phyloP scores from a whole-genome alignment of 1,139 yeast genomes.

The Saccharomyces hybrid region DNA sequence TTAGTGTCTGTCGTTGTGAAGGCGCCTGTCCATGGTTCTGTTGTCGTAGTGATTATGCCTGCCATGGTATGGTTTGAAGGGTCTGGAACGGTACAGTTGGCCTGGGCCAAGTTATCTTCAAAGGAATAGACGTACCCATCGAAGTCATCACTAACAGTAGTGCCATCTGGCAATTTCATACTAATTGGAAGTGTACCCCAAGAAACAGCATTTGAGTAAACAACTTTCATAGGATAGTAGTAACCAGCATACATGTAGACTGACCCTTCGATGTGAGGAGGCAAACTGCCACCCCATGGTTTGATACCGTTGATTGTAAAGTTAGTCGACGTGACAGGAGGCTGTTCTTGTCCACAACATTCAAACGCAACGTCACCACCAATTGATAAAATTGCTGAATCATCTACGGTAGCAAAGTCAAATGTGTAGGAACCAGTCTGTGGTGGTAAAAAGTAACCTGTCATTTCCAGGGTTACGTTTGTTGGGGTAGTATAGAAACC shows the following conservation, averaged over 20 bases:
- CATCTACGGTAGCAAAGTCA: conserved; percentile 20
- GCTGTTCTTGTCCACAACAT: conserved; percentile 23
- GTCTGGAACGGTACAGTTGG: neutral
- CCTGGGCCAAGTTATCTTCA: too few relatives aligned
- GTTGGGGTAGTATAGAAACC: conserved; percentile 4
- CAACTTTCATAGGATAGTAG: conserved; percentile 28
- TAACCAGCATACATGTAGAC: conserved; percentile 5
- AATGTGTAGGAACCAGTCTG: conserved; percentile 26
- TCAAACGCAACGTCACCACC: conserved; percentile 27
- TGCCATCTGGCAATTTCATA: neutral
- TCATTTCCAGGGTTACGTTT: conserved; percentile 19
- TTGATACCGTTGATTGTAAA: conserved; percentile 9
- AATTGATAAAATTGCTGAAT: conserved; percentile 25
- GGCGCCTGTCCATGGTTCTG: neutral
- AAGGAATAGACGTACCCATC: neutral
- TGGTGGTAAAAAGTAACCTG: conserved; percentile 27
- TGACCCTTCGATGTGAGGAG: neutral
- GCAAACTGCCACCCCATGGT: neutral
- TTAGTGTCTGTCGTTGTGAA: neutral
- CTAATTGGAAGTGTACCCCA: neutral
- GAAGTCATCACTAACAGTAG: neutral
- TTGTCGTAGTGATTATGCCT: neutral
- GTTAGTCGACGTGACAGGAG: conserved; percentile 2
- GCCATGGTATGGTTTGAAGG: neutral
- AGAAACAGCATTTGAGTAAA: conserved; percentile 9